Conservation (phyloP, 441 rosid species). For the Breynia disticha region DNA sequence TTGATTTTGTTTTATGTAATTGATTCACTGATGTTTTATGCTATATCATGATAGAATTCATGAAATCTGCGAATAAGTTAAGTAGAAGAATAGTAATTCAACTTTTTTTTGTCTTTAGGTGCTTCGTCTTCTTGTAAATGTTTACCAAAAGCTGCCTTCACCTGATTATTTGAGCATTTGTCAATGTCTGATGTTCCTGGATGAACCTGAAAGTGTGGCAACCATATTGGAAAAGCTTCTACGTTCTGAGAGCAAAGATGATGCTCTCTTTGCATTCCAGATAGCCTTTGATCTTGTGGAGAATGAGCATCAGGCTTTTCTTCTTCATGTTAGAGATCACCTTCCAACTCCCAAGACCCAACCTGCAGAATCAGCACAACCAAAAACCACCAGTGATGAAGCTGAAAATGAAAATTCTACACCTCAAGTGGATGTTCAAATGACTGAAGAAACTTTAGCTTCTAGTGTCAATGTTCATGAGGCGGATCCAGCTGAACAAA, state of each 20-base stretch:
- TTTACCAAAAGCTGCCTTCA: constrained; percentile 78
- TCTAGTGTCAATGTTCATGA: constrained; percentile 29
- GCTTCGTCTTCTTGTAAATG: constrained; percentile 77
- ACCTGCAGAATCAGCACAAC: constrained; percentile 40
- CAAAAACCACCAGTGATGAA: constrained; percentile 35
- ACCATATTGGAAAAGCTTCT: constrained; percentile 87
- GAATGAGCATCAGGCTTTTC: constrained; percentile 97
- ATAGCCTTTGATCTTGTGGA: constrained; percentile 93
- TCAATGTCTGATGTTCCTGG: constrained; percentile 94
- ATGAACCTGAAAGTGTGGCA: constrained; percentile 80
- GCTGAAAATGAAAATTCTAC: constrained; percentile 43
- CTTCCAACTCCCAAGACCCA: constrained; percentile 57
- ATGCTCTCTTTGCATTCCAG: constrained; percentile 79
- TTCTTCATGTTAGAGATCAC: constrained; percentile 73
- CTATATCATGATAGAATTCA: background rate
- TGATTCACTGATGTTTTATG: background rate
- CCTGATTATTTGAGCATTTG: constrained; percentile 94
- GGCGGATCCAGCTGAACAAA: constrained; percentile 51
- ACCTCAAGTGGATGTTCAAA: constrained; percentile 54
- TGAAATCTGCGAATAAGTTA: constrained; percentile 1
- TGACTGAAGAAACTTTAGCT: constrained; percentile 60
- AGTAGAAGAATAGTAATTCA: background rate
- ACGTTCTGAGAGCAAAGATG: constrained; percentile 69
- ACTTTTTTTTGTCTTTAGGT: constrained; percentile 43
- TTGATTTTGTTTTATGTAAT: background rate